Base-by-base conservation (phyloP, 768 basidiomycete genomes). In the Boletus fagicola region DNA sequence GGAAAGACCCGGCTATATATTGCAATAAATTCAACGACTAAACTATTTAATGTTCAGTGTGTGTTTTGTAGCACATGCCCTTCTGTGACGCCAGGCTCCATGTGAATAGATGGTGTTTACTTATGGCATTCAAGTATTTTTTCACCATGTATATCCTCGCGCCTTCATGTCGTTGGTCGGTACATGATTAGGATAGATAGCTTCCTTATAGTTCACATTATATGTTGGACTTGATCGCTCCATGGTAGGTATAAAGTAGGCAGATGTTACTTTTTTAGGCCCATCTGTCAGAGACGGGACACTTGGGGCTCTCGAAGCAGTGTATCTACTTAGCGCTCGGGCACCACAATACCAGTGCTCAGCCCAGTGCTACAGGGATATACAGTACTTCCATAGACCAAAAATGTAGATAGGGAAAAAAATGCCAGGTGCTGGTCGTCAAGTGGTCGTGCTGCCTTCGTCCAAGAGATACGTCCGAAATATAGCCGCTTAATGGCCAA, bases 161-260 rank as follows among this genome's bases (percentile, higher is more conserved):
- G 44, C 35, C 43, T 53, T 56, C 39, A 49, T 56, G 50, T 45
- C 49, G 51, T 58, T 55, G 65, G 59, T 57, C 46, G 40, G 35
- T 51, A 53, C 40, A 56, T 20, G 53, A 28, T 57, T 49, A 60
- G 55, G 45, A 48, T 63, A 66, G 33, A 62, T 46, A 26, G n/a
- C 40, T 61, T 56, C 54, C 53, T 67, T 69, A 69, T 67, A 60
- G 54, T 54, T 69, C 48, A 65, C 44, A 42, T 66, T 64, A 69
- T 67, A 38, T 49, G 57, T 53, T 53, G 56, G 60, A 53, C 58
- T 53, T 28, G 45, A 44, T 40, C 57, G 12, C 42, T 50, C n/a
- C 30, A 28, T 18, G 39, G 39, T 55, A 57, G 42, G 45, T 20
- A 45, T 31, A 31, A 35, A 50, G 54, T 50, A 44, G 54, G 42